Evolutionary conservation across 2,329 filamentous ascomycete genomes (phyloP), one percentile per base, ranked within the genome.

Genomic region (Thelonectria discophora): DNA sequence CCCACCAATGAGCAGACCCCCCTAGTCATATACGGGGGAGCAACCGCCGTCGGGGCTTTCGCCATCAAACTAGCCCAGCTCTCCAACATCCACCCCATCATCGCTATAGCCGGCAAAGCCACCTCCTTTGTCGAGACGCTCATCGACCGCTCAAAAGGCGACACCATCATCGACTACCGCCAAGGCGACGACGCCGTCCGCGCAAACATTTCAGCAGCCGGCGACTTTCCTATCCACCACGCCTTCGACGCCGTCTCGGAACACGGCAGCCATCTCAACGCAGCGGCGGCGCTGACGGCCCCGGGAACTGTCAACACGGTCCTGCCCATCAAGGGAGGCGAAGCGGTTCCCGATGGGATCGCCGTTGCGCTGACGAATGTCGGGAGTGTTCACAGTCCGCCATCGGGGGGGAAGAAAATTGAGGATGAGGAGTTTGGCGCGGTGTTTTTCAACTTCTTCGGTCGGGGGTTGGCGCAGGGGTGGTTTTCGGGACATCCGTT

Each of bases 111-210:
- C n/a, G 54, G 54, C 2, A 30, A 43, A 5, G 54, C 17, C 5
- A 18, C 27, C 7, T 8, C 32, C 7, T 51, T 20, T 12, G 47
- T 51, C 2, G 24, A 51, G 24, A 21, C n/a, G 7, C n/a, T 58
- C 13, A 34, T 51, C 15, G 47, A 43, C 24, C 10, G 17, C 17
- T 6, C 5, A 5, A 50, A 51, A 32, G 54, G 54, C 18, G 54
- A 43, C 18, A 15, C 18, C 12, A 24, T 58, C 7, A 46, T 58
- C n/a, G 55, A 58, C 15, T 58, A 52, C n/a, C 55, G 55, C 43
- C 10, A 24, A 13, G 43, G 43, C 18, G n/a, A 17, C 7, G 18
- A 46, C 5, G n/a, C 18, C 24, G 43, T 46, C 8, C 9, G n/a
- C 20, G 11, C 43, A 10, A 18, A 46, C 20, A 17, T 46, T 27